These are phyloP conservation scores for Leccinum disarticulatum DNA, from an alignment of 768 basidiomycete genomes.

Conservation along the genomic window DNA sequence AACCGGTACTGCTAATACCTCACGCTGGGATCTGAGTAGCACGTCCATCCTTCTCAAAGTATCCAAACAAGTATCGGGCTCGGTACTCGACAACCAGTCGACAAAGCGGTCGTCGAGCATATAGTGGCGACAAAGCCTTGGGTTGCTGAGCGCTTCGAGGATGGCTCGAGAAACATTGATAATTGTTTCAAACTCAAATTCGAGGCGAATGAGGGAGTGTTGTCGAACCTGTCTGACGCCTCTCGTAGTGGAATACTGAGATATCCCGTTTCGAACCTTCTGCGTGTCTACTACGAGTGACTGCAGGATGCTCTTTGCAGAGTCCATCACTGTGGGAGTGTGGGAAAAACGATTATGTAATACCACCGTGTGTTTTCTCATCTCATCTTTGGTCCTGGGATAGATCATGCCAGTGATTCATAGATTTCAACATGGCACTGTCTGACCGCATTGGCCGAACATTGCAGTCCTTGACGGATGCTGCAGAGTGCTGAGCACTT, in stretches of 20 bases:
- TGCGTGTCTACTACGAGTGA: neutral
- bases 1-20: neutral
- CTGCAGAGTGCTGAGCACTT: too few relatives aligned
- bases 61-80: conserved; percentile 7
- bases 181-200: conserved; percentile 7
- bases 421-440: too few relatives aligned
- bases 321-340: neutral
- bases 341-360: too few relatives aligned
- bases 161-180: conserved; percentile 5
- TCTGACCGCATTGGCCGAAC: too few relatives aligned
- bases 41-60: conserved; percentile 1
- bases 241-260: neutral
- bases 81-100: conserved; percentile 4
- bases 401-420: too few relatives aligned
- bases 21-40: neutral
- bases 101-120: conserved; percentile 6
- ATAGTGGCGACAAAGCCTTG: neutral
- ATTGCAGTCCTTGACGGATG: too few relatives aligned
- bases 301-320: conserved; percentile 2
- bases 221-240: conserved; percentile 3
- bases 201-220: conserved; percentile 7
- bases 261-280: neutral
- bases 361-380: too few relatives aligned
- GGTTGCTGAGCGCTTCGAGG: conserved; percentile 1
- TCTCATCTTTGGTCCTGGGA: too few relatives aligned